Percentiles rank a stretch among this genome's conserved stretches.
These are phyloP conservation scores for Solanum virginianum DNA, from an alignment of 257 asterid genomes.

Conservation along the genomic window DNA sequence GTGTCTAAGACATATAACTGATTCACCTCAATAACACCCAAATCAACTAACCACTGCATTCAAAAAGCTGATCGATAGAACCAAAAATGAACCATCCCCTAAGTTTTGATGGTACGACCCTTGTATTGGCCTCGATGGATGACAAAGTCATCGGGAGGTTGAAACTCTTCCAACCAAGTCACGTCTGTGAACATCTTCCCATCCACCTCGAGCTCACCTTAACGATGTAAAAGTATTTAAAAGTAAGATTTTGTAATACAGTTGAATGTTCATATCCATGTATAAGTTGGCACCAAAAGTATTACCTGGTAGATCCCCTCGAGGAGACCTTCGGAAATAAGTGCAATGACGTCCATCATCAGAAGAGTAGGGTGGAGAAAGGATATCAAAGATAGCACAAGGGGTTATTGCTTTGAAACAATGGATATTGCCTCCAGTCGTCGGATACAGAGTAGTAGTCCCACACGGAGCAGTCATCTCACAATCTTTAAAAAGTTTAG, in stretches of 20 bases:
- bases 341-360: slow-evolving; percentile 94
- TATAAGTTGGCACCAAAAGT: neutral
- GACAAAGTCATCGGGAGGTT: slow-evolving; percentile 89
- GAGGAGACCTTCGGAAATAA: slow-evolving; percentile 63
- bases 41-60: slow-evolving; percentile 9
- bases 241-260: neutral
- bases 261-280: neutral
- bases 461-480: slow-evolving; percentile 85
- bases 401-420: slow-evolving; percentile 87
- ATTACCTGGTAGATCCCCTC: slow-evolving; percentile 66
- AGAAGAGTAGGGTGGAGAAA: slow-evolving; percentile 92
- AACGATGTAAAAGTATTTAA: neutral
- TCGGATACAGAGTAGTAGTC: slow-evolving; percentile 80
- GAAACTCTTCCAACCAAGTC: slow-evolving; percentile 92
- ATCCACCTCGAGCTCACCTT: slow-evolving; percentile 69
- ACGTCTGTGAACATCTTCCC: slow-evolving; percentile 57
- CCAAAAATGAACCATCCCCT: slow-evolving; percentile 8
- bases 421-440: slow-evolving; percentile 88
- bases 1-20: slow-evolving; percentile 15
- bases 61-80: neutral
- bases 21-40: slow-evolving; percentile 19
- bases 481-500: slow-evolving; percentile 54
- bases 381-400: slow-evolving; percentile 94
- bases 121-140: slow-evolving; percentile 89
- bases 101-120: slow-evolving; percentile 71